Percentiles rank a stretch among this genome's conserved stretches.
phyloP scores from a whole-genome alignment of 495 filamentous ascomycete genomes.

The Astrocystis sublimbata region DNA sequence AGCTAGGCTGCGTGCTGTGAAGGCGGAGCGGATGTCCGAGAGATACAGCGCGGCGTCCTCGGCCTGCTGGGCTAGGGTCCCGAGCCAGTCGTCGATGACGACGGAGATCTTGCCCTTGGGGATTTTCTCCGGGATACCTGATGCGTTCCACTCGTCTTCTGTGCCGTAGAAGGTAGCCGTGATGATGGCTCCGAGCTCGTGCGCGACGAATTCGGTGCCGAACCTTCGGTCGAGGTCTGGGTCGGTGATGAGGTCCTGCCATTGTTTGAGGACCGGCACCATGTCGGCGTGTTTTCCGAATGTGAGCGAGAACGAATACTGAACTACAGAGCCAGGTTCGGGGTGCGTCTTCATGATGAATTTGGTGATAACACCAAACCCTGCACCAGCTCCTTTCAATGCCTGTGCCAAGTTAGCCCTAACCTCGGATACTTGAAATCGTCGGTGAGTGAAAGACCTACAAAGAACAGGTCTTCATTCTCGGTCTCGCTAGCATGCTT shows the following conservation, averaged over 20 bases:
- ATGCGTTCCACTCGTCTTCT: conserved; percentile 49
- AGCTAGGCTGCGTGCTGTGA: conserved; percentile 56
- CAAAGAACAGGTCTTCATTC: conserved; percentile 61
- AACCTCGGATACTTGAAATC: background rate
- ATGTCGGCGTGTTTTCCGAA: conserved; percentile 47
- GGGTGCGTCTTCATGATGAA: conserved; percentile 62
- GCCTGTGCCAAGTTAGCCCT: conserved; percentile 40
- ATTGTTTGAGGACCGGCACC: conserved; percentile 39
- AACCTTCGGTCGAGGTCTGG: conserved; percentile 56
- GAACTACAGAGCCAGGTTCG: conserved; percentile 55
- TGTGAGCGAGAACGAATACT: conserved; percentile 51
- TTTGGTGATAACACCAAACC: conserved; percentile 64
- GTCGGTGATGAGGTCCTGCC: conserved; percentile 50
- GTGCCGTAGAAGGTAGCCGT: conserved; percentile 56
- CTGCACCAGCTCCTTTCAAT: conserved; percentile 60
- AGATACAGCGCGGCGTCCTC: conserved; percentile 50
- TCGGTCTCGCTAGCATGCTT: conserved; percentile 50
- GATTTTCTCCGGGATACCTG: conserved; percentile 46
- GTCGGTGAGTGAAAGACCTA: conserved; percentile 24
- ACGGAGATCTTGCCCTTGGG: conserved; percentile 39
- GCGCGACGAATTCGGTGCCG: conserved; percentile 51
- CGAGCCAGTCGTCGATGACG: conserved; percentile 59
- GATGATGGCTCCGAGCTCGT: conserved; percentile 51
- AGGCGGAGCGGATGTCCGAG: conserved; percentile 47
- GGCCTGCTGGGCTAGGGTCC: conserved; percentile 48